Base-by-base conservation (phyloP, 2,329 filamentous ascomycete species). In the Exophiala sideris region DNA sequence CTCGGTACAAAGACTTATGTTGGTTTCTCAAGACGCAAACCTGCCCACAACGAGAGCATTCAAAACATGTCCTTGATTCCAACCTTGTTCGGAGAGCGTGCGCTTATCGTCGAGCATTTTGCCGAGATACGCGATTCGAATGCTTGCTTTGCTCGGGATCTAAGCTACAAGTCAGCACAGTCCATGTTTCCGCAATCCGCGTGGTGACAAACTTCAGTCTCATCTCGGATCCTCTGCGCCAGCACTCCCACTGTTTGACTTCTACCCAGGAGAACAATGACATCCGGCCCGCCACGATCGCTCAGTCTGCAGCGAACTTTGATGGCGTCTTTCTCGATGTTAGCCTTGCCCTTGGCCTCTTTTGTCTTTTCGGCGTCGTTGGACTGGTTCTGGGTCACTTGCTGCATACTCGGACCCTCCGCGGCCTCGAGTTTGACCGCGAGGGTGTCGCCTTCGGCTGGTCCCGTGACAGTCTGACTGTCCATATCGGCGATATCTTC, bases 41-140 rank as follows among this genome's bases (percentile, higher is more conserved):
- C 34, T 50, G 6, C 57, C 57, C 29, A 57, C 57, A 21, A 94
- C 82, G 54, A 94, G 76, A 18, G 86, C 90, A 67, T 91, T 94
- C 50, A 95, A 73, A 33, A 94, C 76, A 66, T 94, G 81, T 34
- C 84, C 87, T 57, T 81, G 78, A 63, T 84, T 81, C 88, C 89
- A 96, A 45, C 87, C 87, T 63, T 94, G 87, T 2, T 80, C 79
- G 41, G 76, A 70, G 14, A 96, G 70, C 1, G 85, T 79, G 16
- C 81, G 68, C 50, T 79, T 78, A 60, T 92, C 88, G 60, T 85
- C 84, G 42, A 96, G 79, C 47, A 91, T 82, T 67, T 85, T 89
- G 62, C 91, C 91, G 70, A 94, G 79, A 68, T 95, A 95, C 16
- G 84, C 85, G 55, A 96, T 80, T 50, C 83, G 83, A 47, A 96